Percentiles rank a stretch among this genome's conserved stretches.
These are phyloP conservation scores for Colletotrichum simmondsii DNA, from an alignment of 2,329 filamentous ascomycete genomes.

Conservation along the genomic window DNA sequence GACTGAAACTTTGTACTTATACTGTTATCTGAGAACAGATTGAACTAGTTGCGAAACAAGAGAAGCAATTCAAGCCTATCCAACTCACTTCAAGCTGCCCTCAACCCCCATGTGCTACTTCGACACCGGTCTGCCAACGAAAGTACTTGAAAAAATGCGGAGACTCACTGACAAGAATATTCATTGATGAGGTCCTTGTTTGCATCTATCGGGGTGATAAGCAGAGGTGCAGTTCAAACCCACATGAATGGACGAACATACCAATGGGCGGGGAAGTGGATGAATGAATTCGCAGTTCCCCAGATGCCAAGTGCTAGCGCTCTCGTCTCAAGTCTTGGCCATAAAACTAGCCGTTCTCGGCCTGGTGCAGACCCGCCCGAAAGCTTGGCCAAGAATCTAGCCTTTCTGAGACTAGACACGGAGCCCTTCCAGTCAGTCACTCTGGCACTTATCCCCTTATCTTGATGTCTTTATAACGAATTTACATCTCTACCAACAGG, in stretches of 20 bases:
- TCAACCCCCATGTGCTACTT: not conserved
- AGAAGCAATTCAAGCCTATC: not conserved
- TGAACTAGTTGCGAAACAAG: not conserved
- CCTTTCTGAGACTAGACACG: not conserved
- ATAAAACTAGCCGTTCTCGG: not conserved
- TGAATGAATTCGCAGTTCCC: not conserved
- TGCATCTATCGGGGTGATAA: not conserved
- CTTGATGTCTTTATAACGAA: not conserved
- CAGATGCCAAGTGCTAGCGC: not conserved
- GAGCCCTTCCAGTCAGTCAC: not conserved
- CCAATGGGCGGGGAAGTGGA: not conserved
- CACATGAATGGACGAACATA: not conserved
- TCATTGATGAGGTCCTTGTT: not conserved
- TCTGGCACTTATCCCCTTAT: not conserved
- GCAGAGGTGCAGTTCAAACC: not conserved
- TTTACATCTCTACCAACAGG: not conserved
- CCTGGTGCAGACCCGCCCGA: not conserved
- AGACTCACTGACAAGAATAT: not conserved
- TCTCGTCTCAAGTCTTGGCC: not conserved
- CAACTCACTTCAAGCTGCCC: not conserved
- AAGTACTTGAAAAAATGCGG: not conserved
- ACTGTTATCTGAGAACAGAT: not conserved
- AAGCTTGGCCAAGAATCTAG: not conserved
- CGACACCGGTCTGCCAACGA: not conserved
- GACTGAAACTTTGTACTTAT: not conserved